These are phyloP conservation scores for Filobasidium wieringae DNA, from an alignment of 768 basidiomycete species.

Conservation along the genomic window DNA sequence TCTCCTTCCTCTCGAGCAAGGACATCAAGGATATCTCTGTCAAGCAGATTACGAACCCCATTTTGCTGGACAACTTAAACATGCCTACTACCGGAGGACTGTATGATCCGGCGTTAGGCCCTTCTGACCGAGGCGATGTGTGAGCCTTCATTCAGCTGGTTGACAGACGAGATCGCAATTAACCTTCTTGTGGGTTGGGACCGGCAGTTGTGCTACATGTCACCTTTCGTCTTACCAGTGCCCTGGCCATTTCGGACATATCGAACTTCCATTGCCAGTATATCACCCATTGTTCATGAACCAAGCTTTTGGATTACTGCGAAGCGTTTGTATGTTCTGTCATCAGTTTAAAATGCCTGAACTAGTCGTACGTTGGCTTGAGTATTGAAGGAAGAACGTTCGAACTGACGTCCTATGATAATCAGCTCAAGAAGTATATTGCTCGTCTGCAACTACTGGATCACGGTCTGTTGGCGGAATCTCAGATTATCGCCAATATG, in stretches of 20 bases:
- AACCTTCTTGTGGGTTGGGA: neutral
- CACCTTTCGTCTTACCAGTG: slow-evolving; percentile 84
- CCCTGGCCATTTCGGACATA: slow-evolving; percentile 96
- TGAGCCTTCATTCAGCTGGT: slow-evolving; percentile 42
- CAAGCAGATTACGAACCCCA: slow-evolving; percentile 87
- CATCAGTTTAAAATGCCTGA: slow-evolving; percentile 75
- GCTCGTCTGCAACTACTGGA: slow-evolving; percentile 82
- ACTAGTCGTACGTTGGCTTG: slow-evolving; percentile 47
- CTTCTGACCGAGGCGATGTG: slow-evolving; percentile 80
- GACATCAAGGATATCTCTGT: slow-evolving; percentile 92
- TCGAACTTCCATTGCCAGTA: slow-evolving; percentile 86
- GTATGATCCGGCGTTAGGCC: slow-evolving; percentile 91
- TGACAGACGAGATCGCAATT: neutral
- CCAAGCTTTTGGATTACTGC: slow-evolving; percentile 74
- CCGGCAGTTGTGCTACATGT: slow-evolving; percentile 77
- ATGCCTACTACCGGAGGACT: slow-evolving; percentile 81
- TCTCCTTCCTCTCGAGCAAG: slow-evolving; percentile 77
- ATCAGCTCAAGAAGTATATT: slow-evolving; percentile 72
- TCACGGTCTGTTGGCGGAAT: slow-evolving; percentile 71
- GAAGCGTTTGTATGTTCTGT: slow-evolving; percentile 84
- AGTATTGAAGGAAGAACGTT: slow-evolving; percentile 21
- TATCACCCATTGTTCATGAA: slow-evolving; percentile 94
- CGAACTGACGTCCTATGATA: slow-evolving; percentile 6
- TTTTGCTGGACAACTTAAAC: slow-evolving; percentile 85
- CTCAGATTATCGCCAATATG: slow-evolving; percentile 62